These are phyloP conservation scores for Naganishia randhawae DNA, from an alignment of 768 basidiomycete species.

Conservation along the genomic window DNA sequence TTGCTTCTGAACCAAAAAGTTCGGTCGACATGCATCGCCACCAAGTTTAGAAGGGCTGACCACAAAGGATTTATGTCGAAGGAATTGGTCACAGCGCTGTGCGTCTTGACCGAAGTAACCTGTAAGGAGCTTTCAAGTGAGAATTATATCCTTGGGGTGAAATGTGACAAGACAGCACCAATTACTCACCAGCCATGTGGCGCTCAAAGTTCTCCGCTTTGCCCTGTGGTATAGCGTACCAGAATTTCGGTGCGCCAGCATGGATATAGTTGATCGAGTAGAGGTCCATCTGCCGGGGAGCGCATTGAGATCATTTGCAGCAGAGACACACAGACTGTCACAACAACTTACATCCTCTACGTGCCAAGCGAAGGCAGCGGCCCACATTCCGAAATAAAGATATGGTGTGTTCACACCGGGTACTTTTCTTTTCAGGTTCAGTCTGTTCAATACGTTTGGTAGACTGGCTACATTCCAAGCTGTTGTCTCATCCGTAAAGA, in stretches of 20 bases:
- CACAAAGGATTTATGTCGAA: slow-evolving; percentile 93
- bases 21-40: slow-evolving; percentile 74
- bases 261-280: slow-evolving; percentile 99
- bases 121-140: slow-evolving; percentile 44
- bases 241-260: slow-evolving; percentile 89
- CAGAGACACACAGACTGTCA: background rate
- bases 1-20: slow-evolving; percentile 81
- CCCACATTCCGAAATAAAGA: slow-evolving; percentile 99
- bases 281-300: slow-evolving; percentile 67
- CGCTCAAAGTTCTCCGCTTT: slow-evolving; percentile 77
- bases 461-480: slow-evolving; percentile 93
- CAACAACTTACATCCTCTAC: slow-evolving; percentile 70
- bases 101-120: slow-evolving; percentile 87
- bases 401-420: slow-evolving; percentile 98
- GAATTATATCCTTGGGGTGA: background rate
- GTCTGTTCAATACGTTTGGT: slow-evolving; percentile 75
- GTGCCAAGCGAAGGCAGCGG: slow-evolving; percentile 97
- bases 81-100: slow-evolving; percentile 80
- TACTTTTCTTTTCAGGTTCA: slow-evolving; percentile 64
- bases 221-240: slow-evolving; percentile 92
- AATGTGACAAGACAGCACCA: background rate
- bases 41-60: slow-evolving; percentile 80
- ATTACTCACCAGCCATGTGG: slow-evolving; percentile 71
- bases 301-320: background rate
- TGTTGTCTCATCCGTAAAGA: slow-evolving; percentile 67